Percentiles rank a stretch among this genome's conserved stretches.
Conservation (phyloP, 75 land plant genomes). For the Adiantum capillusveneris region DNA sequence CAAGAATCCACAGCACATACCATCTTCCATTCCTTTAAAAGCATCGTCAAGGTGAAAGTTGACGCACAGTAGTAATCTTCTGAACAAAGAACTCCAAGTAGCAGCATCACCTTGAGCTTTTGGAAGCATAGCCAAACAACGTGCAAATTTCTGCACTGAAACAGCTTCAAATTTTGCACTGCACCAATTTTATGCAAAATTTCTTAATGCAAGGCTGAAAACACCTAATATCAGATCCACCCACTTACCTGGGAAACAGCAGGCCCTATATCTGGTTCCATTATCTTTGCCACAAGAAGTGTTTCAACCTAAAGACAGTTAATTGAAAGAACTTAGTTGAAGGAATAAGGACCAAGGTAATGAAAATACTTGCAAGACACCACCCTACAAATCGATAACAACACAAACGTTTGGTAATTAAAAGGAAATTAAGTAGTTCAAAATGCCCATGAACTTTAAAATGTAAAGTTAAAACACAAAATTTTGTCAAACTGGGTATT, state of each 20-base stretch:
- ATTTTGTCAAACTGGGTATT: no score
- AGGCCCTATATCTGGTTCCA: conserved; percentile 45
- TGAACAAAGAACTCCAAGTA: conserved; percentile 71
- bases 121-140: conserved; percentile 71
- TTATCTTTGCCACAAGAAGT: conserved; percentile 53
- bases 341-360: no score
- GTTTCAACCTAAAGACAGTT: conserved; percentile 84
- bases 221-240: no score
- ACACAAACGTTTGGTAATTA: no score
- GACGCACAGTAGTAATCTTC: conserved; percentile 57
- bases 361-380: no score
- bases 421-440: no score
- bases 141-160: conserved; percentile 54
- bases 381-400: no score
- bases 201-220: background rate
- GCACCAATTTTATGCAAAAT: background rate
- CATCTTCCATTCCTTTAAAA: conserved; percentile 84
- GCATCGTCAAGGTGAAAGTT: conserved; percentile 58
- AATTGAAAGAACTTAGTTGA: no score
- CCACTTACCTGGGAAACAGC: conserved; percentile 43
- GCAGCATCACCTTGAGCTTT: conserved; percentile 66
- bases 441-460: no score
- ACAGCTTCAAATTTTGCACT: background rate
- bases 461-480: no score
- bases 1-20: conserved; percentile 19